These are phyloP conservation scores for Penicillium roqueforti DNA, from an alignment of 495 filamentous ascomycete genomes.

Conservation along the genomic window DNA sequence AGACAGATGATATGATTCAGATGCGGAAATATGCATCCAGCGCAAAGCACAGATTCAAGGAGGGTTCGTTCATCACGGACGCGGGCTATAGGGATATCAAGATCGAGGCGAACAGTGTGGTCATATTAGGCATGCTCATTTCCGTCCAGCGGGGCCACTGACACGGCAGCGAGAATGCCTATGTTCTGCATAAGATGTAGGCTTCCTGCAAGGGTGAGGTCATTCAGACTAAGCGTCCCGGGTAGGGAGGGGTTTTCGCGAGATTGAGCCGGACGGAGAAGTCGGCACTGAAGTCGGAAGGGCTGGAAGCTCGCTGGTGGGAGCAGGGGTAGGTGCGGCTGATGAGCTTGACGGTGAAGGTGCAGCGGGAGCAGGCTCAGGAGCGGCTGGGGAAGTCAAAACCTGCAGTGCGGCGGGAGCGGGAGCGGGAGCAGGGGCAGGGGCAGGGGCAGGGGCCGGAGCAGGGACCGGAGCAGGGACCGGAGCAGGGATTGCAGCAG, in stretches of 20 bases:
- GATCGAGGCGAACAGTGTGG: slow-evolving; percentile 2
- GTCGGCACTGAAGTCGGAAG: slow-evolving; percentile 19
- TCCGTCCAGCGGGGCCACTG: slow-evolving; percentile 24
- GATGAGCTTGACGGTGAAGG: slow-evolving; percentile 44
- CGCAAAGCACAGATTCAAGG: slow-evolving; percentile 1
- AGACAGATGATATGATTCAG: slow-evolving; percentile 4
- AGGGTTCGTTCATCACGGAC: slow-evolving; percentile 24
- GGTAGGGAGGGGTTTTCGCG: slow-evolving; percentile 30
- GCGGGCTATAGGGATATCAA: slow-evolving; percentile 11
- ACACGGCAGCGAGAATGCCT: slow-evolving; percentile 10
- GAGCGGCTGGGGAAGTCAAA: background rate
- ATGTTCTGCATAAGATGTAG: background rate
- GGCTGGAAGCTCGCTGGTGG: slow-evolving; percentile 31
- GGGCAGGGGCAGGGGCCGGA: no score
- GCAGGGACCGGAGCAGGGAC: no score
- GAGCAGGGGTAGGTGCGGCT: slow-evolving; percentile 45
- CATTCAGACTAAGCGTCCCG: slow-evolving; percentile 12
- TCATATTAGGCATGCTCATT: slow-evolving; percentile 17
- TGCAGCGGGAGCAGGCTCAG: slow-evolving; percentile 20
- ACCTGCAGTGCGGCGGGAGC: background rate
- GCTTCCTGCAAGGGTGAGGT: background rate
- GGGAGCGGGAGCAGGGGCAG: background rate
- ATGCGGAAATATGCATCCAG: slow-evolving; percentile 7
- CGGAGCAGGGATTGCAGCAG: no score
- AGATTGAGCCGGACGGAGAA: slow-evolving; percentile 19